Evolutionary conservation across 805 yeast genomes (phyloP).

Genomic region (Kluyveromyces siamensis): DNA sequence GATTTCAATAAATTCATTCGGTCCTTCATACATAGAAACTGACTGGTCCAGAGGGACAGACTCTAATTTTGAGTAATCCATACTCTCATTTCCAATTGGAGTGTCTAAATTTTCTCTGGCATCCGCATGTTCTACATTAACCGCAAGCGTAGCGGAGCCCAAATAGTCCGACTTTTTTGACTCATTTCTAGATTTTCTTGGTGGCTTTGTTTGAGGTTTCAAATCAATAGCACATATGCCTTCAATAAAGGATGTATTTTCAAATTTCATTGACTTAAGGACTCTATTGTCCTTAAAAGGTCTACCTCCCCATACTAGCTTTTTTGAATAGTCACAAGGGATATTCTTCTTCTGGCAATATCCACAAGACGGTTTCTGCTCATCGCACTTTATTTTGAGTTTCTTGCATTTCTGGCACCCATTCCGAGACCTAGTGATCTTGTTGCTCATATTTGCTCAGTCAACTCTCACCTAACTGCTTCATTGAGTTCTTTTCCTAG

Average conservation of each 20-base stretch:
- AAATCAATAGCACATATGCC: slow-evolving; percentile 1
- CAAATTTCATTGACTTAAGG: not conserved
- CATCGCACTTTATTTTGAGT: slow-evolving; percentile 62
- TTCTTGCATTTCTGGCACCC: slow-evolving; percentile 59
- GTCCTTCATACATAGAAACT: not conserved
- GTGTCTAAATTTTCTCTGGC: too few species aligned
- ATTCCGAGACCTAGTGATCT: slow-evolving; percentile 34
- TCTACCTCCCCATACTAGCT: slow-evolving; percentile 34
- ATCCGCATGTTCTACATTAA: too few species aligned
- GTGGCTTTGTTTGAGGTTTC: not conserved
- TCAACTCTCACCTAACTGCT: too few species aligned
- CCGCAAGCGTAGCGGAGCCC: too few species aligned
- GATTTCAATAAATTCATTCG: not conserved
- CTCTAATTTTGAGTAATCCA: not conserved
- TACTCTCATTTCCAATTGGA: not conserved
- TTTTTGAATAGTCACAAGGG: not conserved
- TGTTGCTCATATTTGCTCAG: not conserved
- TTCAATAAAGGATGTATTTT: not conserved
- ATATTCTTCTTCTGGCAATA: slow-evolving; percentile 60
- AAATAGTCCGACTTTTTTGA: not conserved
- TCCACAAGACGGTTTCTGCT: slow-evolving; percentile 51
- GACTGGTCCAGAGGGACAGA: not conserved
- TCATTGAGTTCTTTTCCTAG: not conserved
- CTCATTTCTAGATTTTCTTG: not conserved
- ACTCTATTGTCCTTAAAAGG: slow-evolving; percentile 39